Conservation (phyloP, 78 protist genomes). For the Speleostelium caveatum region DNA sequence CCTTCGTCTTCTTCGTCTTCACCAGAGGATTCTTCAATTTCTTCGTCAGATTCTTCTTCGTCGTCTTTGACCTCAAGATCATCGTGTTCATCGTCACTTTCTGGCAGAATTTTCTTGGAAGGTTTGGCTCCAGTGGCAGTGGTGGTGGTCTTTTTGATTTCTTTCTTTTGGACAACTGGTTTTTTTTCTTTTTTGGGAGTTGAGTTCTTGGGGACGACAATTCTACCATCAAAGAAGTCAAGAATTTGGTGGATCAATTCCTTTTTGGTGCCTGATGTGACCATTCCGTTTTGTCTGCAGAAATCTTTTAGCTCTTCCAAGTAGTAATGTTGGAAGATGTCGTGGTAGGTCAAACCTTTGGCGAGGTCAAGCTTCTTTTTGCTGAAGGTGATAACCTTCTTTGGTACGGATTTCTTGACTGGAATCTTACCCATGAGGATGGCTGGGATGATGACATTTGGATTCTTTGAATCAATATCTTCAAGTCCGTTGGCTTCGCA, state of each 20-base stretch:
- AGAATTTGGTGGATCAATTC: slow-evolving; percentile 65
- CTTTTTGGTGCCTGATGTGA: slow-evolving; percentile 57
- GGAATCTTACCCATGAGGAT: slow-evolving; percentile 41
- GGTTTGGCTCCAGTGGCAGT: not conserved
- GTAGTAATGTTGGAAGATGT: slow-evolving; percentile 80
- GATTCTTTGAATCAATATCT: not conserved
- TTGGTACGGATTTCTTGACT: slow-evolving; percentile 13
- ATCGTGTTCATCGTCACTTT: not conserved
- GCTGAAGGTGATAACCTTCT: slow-evolving; percentile 6
- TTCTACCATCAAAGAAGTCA: slow-evolving; percentile 23
- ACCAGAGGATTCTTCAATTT: not conserved
- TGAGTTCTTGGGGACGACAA: not conserved
- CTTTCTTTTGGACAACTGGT: not conserved
- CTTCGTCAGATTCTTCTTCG: not conserved
- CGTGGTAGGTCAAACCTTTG: slow-evolving; percentile 46
- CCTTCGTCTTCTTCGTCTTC: not conserved
- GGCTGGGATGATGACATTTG: slow-evolving; percentile 10
- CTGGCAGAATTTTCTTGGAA: not conserved
- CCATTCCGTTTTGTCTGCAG: slow-evolving; percentile 41
- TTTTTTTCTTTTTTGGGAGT: slow-evolving; percentile 12
- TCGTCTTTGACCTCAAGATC: not conserved
- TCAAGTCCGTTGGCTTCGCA: not conserved
- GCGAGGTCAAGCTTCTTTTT: slow-evolving; percentile 12
- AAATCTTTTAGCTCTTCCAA: slow-evolving; percentile 42
- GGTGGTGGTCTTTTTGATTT: slow-evolving; percentile 46